Base-by-base conservation (phyloP, 2,329 filamentous ascomycete genomes). In the Helicocarpus griseus region DNA sequence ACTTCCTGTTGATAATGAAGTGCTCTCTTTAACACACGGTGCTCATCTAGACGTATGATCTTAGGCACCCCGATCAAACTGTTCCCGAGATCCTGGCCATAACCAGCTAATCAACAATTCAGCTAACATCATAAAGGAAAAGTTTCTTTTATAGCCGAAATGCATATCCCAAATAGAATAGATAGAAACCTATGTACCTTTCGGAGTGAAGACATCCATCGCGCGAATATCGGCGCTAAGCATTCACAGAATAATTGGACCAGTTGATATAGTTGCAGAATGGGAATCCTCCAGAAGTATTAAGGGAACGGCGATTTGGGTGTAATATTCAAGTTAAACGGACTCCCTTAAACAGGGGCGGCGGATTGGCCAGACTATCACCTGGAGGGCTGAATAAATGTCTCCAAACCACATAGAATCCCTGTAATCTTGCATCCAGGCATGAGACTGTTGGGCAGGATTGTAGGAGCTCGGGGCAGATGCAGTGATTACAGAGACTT, bases 1-100 rank as follows among this genome's bases (percentile, higher is more conserved):
- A 26, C 26, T 50, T 50, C 49, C 14, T 33, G 47, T 14, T 14
- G 35, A 13, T 41, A 26, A 21, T 40, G 35, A 13, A 19, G 24
- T 39, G 24, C 28, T 17, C 28, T 39, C 24, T 49, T 49, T 13
- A 49, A 9, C 14, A 49, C 47, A 8, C 47, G 33, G 21, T 49
- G 36, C 36, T 49, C 47, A 13, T 49, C 47, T 14, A 49, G 47
- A 33, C 47, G 33, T 7, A 19, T 49, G 22, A 49, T 26, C 6
- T 49, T 21, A 21, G 21, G 21, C 11, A 36, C 7, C 14, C 47
- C 36, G 33, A 38, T 5, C n/a, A 49, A 26, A 31, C 21, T 21
- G n/a, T 39, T 21, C 11, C 21, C 22, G 8, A 49, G 35, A 9
- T 49, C 36, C 22, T 49, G 47, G 21, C 47, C 47, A 13, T 49